phyloP scores from a whole-genome alignment of 2,329 filamentous ascomycete species.

The Exserohilum turcica region DNA sequence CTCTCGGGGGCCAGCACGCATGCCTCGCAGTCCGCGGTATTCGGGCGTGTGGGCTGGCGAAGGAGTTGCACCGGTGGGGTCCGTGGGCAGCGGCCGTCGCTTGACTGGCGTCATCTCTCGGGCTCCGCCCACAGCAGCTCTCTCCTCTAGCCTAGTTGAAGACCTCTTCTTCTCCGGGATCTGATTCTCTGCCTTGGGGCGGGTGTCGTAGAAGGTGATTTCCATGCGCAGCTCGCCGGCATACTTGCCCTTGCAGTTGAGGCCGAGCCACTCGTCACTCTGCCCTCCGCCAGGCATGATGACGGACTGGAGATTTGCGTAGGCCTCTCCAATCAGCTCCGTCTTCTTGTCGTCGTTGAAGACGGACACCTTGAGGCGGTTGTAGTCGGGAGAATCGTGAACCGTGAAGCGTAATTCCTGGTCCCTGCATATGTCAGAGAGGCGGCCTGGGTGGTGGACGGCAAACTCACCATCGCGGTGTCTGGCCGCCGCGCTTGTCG shows the following conservation, averaged over 20 bases:
- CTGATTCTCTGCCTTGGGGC: constrained; percentile 78
- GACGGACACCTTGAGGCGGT: constrained; percentile 90
- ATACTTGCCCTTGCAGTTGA: constrained; percentile 91
- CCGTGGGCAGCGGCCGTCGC: constrained; percentile 80
- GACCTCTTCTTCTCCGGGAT: constrained; percentile 60
- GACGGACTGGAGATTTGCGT: constrained; percentile 81
- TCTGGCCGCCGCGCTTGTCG: constrained; percentile 92
- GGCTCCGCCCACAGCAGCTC: constrained; percentile 52
- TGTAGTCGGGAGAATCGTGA: constrained; percentile 95
- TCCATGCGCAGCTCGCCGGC: constrained; percentile 94
- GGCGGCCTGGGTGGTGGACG: not conserved
- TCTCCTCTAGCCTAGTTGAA: constrained; percentile 39
- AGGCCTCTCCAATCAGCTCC: constrained; percentile 92
- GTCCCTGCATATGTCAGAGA: constrained; percentile 68
- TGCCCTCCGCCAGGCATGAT: constrained; percentile 88
- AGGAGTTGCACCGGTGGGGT: constrained; percentile 65
- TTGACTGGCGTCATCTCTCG: constrained; percentile 71
- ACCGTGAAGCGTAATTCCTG: constrained; percentile 95
- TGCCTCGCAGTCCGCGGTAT: constrained; percentile 35
- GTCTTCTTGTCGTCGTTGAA: constrained; percentile 99
- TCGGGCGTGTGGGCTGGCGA: constrained; percentile 40
- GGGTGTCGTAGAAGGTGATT: constrained; percentile 91
- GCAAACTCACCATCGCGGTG: constrained; percentile 82
- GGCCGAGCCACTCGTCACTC: constrained; percentile 86
- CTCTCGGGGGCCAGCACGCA: constrained; percentile 42